These are phyloP conservation scores for Moricandia arvensis DNA, from an alignment of 345 rosid species.

Conservation along the genomic window DNA sequence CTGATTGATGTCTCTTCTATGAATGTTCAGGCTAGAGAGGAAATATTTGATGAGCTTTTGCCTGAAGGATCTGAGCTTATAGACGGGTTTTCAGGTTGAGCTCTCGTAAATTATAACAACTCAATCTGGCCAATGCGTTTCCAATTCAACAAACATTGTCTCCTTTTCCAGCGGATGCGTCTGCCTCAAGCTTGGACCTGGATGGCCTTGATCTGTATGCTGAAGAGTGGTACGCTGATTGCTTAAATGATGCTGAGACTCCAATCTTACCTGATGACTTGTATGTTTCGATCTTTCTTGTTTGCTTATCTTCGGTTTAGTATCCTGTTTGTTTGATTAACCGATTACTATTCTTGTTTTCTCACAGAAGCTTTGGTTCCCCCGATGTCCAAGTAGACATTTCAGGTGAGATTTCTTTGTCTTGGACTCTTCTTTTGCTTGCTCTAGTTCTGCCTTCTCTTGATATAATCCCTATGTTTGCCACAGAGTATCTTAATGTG, in stretches of 20 bases:
- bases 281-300: conserved; percentile 44
- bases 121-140: conserved; percentile 12
- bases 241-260: conserved; percentile 65
- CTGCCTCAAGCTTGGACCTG: conserved; percentile 56
- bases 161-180: conserved; percentile 40
- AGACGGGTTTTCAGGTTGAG: conserved; percentile 69
- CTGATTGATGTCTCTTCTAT: conserved; percentile 15
- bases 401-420: conserved; percentile 43
- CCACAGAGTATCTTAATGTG: conserved; percentile 54
- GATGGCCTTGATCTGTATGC: conserved; percentile 57
- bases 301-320: conserved; percentile 13
- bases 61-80: conserved; percentile 54
- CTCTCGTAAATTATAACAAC: conserved; percentile 9
- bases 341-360: conserved; percentile 28
- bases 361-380: conserved; percentile 52
- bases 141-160: not conserved
- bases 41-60: conserved; percentile 55
- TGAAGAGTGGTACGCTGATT: conserved; percentile 73
- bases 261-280: conserved; percentile 51
- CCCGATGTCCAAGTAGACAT: conserved; percentile 59
- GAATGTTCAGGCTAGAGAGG: conserved; percentile 59
- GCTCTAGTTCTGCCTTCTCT: not conserved
- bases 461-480: conserved; percentile 3
- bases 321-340: conserved; percentile 13
- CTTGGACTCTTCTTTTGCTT: conserved; percentile 5